Evolutionary conservation across 768 basidiomycete genomes (phyloP), one percentile per base, ranked within the genome.

Genomic region (Kwoniella heveanensis): DNA sequence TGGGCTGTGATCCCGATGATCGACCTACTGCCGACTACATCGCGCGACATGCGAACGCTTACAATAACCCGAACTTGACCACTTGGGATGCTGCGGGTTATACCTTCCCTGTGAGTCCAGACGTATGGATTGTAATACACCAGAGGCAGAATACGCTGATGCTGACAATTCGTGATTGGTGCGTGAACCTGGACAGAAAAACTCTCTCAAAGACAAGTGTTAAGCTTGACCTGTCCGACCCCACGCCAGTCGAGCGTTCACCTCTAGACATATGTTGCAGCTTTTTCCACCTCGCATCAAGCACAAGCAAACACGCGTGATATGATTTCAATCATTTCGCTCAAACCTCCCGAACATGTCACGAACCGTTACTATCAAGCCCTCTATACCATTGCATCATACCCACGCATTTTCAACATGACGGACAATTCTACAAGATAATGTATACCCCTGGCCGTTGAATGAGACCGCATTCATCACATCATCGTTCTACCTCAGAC

Each of bases 51-150:
- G 61, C 82, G 50, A 83, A 85, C 54, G 85, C 88, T 55, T 95
- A 93, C 74, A 83, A 80, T 57, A 87, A 96, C 76, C 83, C 91
- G 21, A 93, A 95, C 74, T 79, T 91, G 48, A 94, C 93, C 27
- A 90, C 88, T 51, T 95, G 93, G 92, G 83, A 82, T 1, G 83
- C 85, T 68, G 91, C 88, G 1, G 90, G 89, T 46, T 86, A 89
- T 73, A 81, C 81, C 0, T 90, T 89, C 80, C 93, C 93, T 19
- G 82, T 86, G 44, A 94, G 74, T 73, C 8, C 48, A 15, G 29
- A 19, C 25, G 15, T 24, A 19, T 27, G 7, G 13, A 13, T 32
- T 6, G 15, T 13, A 9, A n/a, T 22, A 1, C 54, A 17, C n/a
- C n/a, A n/a, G 9, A 9, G 32, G 24, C 30, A 21, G 15, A 21